These are phyloP conservation scores for Lentinula raphanica DNA, from an alignment of 768 basidiomycete species.

Conservation along the genomic window DNA sequence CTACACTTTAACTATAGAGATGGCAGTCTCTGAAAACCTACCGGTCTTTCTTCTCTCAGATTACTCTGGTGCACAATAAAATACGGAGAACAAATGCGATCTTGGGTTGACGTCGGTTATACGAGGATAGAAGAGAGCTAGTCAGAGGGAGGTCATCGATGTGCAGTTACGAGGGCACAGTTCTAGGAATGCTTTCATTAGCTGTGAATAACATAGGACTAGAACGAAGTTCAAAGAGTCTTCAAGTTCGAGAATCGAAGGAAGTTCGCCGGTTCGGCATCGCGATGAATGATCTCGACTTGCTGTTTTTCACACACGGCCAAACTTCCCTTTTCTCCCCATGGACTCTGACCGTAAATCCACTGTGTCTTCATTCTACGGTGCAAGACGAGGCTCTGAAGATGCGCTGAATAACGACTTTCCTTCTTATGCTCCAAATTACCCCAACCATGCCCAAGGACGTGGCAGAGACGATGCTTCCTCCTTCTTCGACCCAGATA, in stretches of 20 bases:
- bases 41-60: neutral
- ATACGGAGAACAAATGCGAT: slow-evolving; percentile 10
- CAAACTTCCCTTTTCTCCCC: neutral
- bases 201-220: too few species aligned
- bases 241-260: too few species aligned
- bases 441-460: slow-evolving; percentile 18
- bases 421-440: slow-evolving; percentile 24
- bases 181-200: too few species aligned
- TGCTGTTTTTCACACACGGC: neutral
- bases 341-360: slow-evolving; percentile 83
- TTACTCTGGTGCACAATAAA: slow-evolving; percentile 6
- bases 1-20: neutral
- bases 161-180: too few species aligned
- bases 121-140: slow-evolving; percentile 2
- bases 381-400: slow-evolving; percentile 51
- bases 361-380: slow-evolving; percentile 76
- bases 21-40: neutral
- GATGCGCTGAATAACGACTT: slow-evolving; percentile 58
- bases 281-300: too few species aligned
- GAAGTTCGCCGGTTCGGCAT: too few species aligned
- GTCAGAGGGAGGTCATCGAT: too few species aligned
- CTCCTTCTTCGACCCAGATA: slow-evolving; percentile 58
- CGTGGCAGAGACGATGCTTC: slow-evolving; percentile 61
- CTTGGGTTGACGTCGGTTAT: slow-evolving; percentile 9
- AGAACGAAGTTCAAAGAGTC: too few species aligned